Percentiles rank a stretch among this genome's conserved stretches.
phyloP scores from a whole-genome alignment of 2,329 filamentous ascomycete genomes.

The Pseudogymnoascus sp. region DNA sequence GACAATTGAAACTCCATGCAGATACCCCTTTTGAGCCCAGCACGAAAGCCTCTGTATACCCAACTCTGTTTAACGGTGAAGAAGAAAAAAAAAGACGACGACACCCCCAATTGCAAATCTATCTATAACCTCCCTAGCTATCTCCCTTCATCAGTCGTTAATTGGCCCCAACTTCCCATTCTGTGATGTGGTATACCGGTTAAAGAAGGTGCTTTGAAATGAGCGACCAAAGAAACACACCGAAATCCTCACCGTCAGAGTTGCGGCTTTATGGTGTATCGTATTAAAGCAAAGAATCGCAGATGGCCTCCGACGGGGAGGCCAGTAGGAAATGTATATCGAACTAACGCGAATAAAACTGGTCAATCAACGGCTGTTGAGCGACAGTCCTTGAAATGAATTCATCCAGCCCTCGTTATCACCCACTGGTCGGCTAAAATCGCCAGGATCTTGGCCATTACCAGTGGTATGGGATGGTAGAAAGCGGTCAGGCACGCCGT shows the following conservation, averaged over 20 bases:
- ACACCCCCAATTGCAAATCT: slow-evolving; percentile 4
- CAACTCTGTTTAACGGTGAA: slow-evolving; percentile 5
- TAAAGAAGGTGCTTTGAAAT: not conserved
- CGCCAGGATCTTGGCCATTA: slow-evolving; percentile 31
- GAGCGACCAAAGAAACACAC: slow-evolving; percentile 2
- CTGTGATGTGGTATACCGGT: slow-evolving; percentile 3
- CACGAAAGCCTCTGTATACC: slow-evolving; percentile 8
- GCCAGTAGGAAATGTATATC: slow-evolving; percentile 1
- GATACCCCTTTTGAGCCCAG: slow-evolving; percentile 2
- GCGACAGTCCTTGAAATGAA: slow-evolving; percentile 61
- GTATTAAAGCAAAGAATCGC: slow-evolving; percentile 8
- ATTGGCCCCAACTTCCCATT: not conserved
- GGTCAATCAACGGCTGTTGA: slow-evolving; percentile 39
- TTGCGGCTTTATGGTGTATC: not conserved
- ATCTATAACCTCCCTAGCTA: not conserved
- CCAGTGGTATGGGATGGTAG: slow-evolving; percentile 32
- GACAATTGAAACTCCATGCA: slow-evolving; percentile 2
- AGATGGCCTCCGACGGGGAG: not conserved
- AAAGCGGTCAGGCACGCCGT: slow-evolving; percentile 39
- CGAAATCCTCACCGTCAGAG: not conserved
- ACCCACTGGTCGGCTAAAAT: slow-evolving; percentile 35
- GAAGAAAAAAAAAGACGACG: not conserved
- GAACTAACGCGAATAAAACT: not conserved
- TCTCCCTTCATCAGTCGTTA: slow-evolving; percentile 7
- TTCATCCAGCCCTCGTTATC: slow-evolving; percentile 48